Base-by-base conservation (phyloP, 139 green algal species). In the Prasinococcaceae sp. region DNA sequence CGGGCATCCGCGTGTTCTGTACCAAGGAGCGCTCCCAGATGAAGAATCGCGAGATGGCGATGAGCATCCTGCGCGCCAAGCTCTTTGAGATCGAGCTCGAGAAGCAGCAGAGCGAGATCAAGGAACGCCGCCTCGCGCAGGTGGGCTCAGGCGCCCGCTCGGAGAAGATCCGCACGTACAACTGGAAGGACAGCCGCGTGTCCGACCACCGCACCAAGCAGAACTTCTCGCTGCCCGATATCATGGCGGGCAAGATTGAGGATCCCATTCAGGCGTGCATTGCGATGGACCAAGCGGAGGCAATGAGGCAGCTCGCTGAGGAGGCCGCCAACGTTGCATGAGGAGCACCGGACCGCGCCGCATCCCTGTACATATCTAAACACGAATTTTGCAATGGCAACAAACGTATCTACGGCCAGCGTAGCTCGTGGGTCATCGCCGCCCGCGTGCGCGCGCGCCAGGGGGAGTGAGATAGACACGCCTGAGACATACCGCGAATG, bases 131-230 rank as follows among this genome's bases (percentile, higher is more conserved):
- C 36, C 16, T 42, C 64, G 70, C 27, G 25, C 85, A 92, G 66
- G 79, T 97, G 3, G 90, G 90, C 38, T 89, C 76, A 6, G 90
- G 90, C 3, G 77, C 84, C 44, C 72, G 90, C 2, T 89, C 73
- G 12, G 90, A 97, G 73, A 90, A 94, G 69, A 95, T 98, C 55
- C 81, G 89, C 43, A 99, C 90, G 2, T 99, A 97, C 73, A 97
- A 98, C 73, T 66, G 83, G 69, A 96, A 97, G 61, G 90, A 97
- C 65, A 84, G 61, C 32, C 74, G 90, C 23, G 76, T 94, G 53
- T 86, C 69, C 42, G 89, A 98, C 60, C 90, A 98, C 70, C 79
- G 90, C 35, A 64, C 84, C 17, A 94, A 95, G 63, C 44, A 72
- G n/a, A 98, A 98, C 72, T 97, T 81, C 52, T 82, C 93, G 56